Evolutionary conservation across 768 basidiomycete species (phyloP).

Genomic region (Paxillus rubicundulus): DNA sequence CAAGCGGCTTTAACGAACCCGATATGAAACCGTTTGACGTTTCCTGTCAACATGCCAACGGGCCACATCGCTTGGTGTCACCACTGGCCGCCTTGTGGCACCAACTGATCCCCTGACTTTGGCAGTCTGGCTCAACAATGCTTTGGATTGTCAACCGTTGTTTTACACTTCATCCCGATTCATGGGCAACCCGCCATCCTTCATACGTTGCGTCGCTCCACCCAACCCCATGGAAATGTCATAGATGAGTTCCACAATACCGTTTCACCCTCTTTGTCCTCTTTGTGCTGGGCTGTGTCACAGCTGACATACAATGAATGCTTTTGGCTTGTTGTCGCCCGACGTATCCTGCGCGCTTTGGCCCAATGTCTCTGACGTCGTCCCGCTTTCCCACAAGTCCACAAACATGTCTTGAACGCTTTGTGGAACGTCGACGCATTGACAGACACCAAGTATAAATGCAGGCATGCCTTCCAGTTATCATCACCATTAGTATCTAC

Average conservation of each 20-base stretch:
- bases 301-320: not conserved
- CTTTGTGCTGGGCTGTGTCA: not conserved
- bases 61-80: not conserved
- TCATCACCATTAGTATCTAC: not conserved
- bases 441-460: conserved; percentile 6
- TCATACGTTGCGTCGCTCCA: not conserved
- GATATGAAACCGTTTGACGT: not conserved
- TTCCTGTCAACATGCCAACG: not conserved
- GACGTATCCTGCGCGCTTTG: conserved; percentile 9
- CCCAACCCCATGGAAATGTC: not conserved
- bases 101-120: not conserved
- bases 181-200: not conserved
- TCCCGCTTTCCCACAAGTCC: not conserved
- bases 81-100: no score
- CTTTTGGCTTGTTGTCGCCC: conserved; percentile 2
- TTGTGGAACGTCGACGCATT: not conserved
- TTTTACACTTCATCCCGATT: not conserved
- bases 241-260: conserved; percentile 9
- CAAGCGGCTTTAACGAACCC: not conserved
- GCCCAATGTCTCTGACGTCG: not conserved
- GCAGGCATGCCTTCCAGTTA: not conserved
- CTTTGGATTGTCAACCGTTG: not conserved
- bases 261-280: not conserved
- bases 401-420: not conserved
- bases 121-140: not conserved